A percentile compares a stretch with the other conserved stretches of the same genome.
Conservation (phyloP, 2,329 filamentous ascomycete species). For the Ophiocordyceps camponoti-saundersi region DNA sequence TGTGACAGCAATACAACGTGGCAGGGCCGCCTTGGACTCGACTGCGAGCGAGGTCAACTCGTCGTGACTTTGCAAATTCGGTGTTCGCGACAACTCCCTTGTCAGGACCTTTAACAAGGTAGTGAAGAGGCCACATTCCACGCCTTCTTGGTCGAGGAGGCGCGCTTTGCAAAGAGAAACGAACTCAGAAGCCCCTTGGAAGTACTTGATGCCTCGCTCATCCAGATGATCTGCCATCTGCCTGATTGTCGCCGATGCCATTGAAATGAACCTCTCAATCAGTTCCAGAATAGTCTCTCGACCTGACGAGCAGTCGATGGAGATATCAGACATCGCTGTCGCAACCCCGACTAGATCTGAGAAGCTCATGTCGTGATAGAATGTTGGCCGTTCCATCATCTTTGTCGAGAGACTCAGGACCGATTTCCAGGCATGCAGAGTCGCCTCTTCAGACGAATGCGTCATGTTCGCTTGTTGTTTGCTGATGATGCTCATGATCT, state of each 20-base stretch:
- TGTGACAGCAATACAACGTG: slow-evolving; percentile 9
- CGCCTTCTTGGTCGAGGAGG: neutral
- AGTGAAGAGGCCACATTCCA: slow-evolving; percentile 11
- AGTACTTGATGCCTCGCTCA: slow-evolving; percentile 23
- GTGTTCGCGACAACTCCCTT: slow-evolving; percentile 10
- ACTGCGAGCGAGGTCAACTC: slow-evolving; percentile 8
- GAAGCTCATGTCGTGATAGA: slow-evolving; percentile 29
- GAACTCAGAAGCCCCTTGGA: slow-evolving; percentile 13
- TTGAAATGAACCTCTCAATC: slow-evolving; percentile 13
- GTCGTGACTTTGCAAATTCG: slow-evolving; percentile 9
- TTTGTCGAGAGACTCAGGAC: slow-evolving; percentile 29
- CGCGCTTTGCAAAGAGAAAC: slow-evolving; percentile 8
- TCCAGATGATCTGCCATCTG: slow-evolving; percentile 27
- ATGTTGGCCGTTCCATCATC: slow-evolving; percentile 32
- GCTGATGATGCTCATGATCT: slow-evolving; percentile 19
- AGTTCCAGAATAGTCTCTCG: slow-evolving; percentile 14
- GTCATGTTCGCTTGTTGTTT: slow-evolving; percentile 9
- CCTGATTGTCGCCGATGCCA: slow-evolving; percentile 16
- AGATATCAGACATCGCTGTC: slow-evolving; percentile 13
- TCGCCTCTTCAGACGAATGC: slow-evolving; percentile 9
- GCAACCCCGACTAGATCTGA: slow-evolving; percentile 16
- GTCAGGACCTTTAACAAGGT: slow-evolving; percentile 19
- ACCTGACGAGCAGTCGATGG: slow-evolving; percentile 7
- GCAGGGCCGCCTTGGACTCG: slow-evolving; percentile 11
- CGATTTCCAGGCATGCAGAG: slow-evolving; percentile 15